These are phyloP conservation scores for Isatis lusitanica DNA, from an alignment of 441 rosid genomes.

Conservation along the genomic window DNA sequence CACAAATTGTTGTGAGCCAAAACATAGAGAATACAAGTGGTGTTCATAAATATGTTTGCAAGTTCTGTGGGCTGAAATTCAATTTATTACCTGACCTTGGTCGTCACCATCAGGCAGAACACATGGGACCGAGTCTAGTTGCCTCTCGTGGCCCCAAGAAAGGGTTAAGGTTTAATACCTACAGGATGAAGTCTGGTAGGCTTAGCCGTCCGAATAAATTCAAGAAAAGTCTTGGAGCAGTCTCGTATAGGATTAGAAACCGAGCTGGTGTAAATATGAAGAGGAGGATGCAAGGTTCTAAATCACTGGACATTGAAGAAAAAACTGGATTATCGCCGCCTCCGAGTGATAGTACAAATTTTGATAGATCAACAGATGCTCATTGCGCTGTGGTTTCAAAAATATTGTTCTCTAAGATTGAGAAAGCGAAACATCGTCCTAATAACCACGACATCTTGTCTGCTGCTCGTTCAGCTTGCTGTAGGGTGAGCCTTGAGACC, in stretches of 20 bases:
- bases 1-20: constrained; percentile 41
- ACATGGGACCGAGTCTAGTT: constrained; percentile 67
- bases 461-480: constrained; percentile 84
- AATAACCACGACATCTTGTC: constrained; percentile 78
- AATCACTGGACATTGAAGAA: constrained; percentile 44
- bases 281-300: constrained; percentile 72
- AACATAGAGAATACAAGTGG: constrained; percentile 50
- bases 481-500: constrained; percentile 78
- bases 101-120: constrained; percentile 98
- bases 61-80: constrained; percentile 88
- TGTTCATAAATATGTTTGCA: constrained; percentile 64
- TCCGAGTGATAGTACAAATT: constrained; percentile 39
- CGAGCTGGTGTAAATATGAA: constrained; percentile 60
- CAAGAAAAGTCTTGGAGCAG: constrained; percentile 82
- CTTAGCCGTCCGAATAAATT: constrained; percentile 76
- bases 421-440: constrained; percentile 88
- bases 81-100: constrained; percentile 97
- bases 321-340: constrained; percentile 42
- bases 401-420: constrained; percentile 62
- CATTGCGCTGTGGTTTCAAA: constrained; percentile 78
- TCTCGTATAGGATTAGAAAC: constrained; percentile 77
- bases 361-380: constrained; percentile 59
- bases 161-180: constrained; percentile 71
- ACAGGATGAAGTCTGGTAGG: constrained; percentile 87
- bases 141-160: constrained; percentile 69